Evolutionary conservation across 1,284 basidiomycete genomes (phyloP).

Genomic region (Trametes versicolor): DNA sequence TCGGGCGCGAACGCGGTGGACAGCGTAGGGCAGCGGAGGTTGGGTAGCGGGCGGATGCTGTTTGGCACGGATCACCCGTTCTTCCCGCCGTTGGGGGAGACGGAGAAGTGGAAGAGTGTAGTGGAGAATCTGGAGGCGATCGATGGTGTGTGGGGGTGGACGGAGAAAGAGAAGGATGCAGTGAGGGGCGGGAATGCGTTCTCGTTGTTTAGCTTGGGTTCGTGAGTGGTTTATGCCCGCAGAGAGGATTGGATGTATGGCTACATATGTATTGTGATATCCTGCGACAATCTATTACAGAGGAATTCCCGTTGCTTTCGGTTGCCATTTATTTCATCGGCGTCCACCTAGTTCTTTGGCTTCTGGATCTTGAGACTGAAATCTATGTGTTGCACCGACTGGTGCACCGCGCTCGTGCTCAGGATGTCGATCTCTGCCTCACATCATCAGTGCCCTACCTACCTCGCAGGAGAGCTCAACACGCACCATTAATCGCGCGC

Average conservation of each 20-base stretch:
- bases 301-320: background rate
- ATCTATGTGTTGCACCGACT: constrained; percentile 92
- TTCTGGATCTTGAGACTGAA: constrained; percentile 94
- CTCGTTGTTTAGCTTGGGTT: constrained; percentile 60
- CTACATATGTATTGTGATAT: constrained; percentile 24
- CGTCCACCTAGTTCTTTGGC: constrained; percentile 44
- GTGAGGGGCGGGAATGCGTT: constrained; percentile 80
- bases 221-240: constrained; percentile 20
- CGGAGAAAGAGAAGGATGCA: constrained; percentile 63
- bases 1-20: constrained; percentile 31
- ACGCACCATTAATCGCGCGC: constrained; percentile 78
- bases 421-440: constrained; percentile 90
- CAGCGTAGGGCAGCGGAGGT: constrained; percentile 34
- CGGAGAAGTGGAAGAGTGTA: constrained; percentile 84
- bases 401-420: constrained; percentile 93
- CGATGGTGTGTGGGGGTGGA: constrained; percentile 70
- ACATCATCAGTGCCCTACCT: constrained; percentile 14
- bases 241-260: constrained; percentile 4
- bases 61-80: constrained; percentile 93
- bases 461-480: too few relatives aligned
- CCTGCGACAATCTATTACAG: constrained; percentile 15
- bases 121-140: constrained; percentile 87
- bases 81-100: constrained; percentile 80
- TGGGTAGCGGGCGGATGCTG: constrained; percentile 68
- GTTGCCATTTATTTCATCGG: background rate